Conservation (phyloP, 257 asterid species). For the Solanum chiquidenum region DNA sequence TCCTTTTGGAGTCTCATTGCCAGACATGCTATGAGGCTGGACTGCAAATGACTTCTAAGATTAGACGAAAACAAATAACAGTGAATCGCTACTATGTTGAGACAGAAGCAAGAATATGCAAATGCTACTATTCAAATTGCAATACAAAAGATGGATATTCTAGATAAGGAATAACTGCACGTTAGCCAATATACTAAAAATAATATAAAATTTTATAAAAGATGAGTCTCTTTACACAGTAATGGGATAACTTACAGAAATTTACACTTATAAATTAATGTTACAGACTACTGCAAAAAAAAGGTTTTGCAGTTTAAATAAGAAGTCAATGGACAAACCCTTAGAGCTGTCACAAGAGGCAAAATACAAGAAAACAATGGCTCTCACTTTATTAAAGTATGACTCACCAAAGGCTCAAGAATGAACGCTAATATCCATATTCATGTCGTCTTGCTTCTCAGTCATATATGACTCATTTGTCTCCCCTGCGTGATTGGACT, state of each 20-base stretch:
- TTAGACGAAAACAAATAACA: background rate
- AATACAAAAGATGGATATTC: background rate
- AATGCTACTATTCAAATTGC: background rate
- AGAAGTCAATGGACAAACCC: background rate
- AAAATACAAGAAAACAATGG: background rate
- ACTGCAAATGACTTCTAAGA: background rate
- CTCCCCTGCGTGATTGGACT: conserved; percentile 9
- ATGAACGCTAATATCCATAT: conserved; percentile 8
- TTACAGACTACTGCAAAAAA: conserved; percentile 1
- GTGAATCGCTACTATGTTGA: background rate
- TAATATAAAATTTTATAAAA: background rate
- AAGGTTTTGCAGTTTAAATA: background rate
- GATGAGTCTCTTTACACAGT: background rate
- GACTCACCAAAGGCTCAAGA: conserved; percentile 26
- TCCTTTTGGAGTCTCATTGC: background rate
- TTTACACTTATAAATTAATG: background rate
- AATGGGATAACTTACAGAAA: background rate
- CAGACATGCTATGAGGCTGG: background rate
- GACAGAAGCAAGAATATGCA: background rate
- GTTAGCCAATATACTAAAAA: background rate
- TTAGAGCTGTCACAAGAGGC: conserved; percentile 1
- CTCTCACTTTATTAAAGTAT: conserved; percentile 18
- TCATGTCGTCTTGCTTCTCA: conserved; percentile 25
- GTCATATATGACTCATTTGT: conserved; percentile 19
- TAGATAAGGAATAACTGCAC: background rate